Evolutionary conservation across 2,329 filamentous ascomycete genomes (phyloP).

Genomic region (Colletotrichum orbiculare): DNA sequence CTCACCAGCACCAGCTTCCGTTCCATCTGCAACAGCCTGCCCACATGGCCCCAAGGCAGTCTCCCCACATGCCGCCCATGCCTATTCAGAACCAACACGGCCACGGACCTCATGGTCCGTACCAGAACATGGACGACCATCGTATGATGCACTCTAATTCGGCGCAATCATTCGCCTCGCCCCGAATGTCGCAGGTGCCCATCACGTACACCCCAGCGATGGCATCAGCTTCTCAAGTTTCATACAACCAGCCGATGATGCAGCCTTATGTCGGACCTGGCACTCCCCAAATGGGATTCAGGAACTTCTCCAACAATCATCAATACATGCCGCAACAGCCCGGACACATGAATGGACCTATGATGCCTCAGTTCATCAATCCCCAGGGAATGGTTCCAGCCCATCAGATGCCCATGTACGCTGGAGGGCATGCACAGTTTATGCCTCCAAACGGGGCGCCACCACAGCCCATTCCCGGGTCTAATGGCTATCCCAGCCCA

Average conservation of each 20-base stretch:
- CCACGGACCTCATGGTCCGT: constrained; percentile 72
- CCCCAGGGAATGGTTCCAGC: constrained; percentile 77
- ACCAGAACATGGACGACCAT: constrained; percentile 82
- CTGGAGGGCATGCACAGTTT: constrained; percentile 71
- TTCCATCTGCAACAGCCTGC: constrained; percentile 82
- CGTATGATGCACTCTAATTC: constrained; percentile 90
- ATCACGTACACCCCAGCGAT: constrained; percentile 77
- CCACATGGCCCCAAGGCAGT: constrained; percentile 75
- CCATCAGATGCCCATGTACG: constrained; percentile 86
- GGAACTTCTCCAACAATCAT: constrained; percentile 77
- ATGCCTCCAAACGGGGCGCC: constrained; percentile 68
- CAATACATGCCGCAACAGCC: constrained; percentile 78
- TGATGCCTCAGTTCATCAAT: constrained; percentile 85
- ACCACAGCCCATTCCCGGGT: constrained; percentile 70
- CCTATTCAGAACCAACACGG: constrained; percentile 79
- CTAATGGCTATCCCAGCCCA: constrained; percentile 89
- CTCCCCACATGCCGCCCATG: constrained; percentile 81
- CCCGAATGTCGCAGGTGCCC: constrained; percentile 77
- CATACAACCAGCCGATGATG: constrained; percentile 78
- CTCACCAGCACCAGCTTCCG: constrained; percentile 87
- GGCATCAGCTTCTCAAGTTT: constrained; percentile 75
- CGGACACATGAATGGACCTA: constrained; percentile 75
- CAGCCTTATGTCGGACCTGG: constrained; percentile 76
- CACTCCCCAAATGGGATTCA: constrained; percentile 75
- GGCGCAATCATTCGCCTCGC: constrained; percentile 86